phyloP scores from a whole-genome alignment of 2,329 filamentous ascomycete genomes.

The Diaporthe citrichinensis region DNA sequence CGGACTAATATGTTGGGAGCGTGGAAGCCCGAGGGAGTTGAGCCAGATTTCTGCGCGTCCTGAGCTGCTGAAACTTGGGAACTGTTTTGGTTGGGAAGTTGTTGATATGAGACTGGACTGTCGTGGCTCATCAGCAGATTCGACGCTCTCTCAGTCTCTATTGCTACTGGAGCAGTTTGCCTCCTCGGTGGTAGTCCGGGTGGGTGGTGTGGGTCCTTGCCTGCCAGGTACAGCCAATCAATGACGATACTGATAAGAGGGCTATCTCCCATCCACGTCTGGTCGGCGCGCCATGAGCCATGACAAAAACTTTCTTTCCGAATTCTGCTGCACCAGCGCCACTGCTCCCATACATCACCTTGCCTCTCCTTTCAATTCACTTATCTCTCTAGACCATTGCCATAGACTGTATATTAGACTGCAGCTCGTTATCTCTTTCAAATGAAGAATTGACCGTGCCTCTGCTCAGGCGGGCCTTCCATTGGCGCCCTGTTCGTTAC shows the following conservation, averaged over 20 bases:
- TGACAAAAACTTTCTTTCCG: conserved; percentile 35
- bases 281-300: conserved; percentile 16
- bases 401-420: conserved; percentile 11
- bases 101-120: not conserved
- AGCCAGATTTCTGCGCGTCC: not conserved
- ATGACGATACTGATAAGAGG: not conserved
- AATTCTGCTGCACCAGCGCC: not conserved
- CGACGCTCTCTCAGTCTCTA: not conserved
- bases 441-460: conserved; percentile 35
- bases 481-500: conserved; percentile 31
- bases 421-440: conserved; percentile 3
- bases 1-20: not conserved
- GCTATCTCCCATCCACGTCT: not conserved
- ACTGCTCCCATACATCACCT: not conserved
- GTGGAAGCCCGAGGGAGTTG: not conserved
- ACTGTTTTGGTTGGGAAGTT: not conserved
- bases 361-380: not conserved
- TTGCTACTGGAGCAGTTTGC: conserved; percentile 5
- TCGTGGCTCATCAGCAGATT: not conserved
- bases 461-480: conserved; percentile 22
- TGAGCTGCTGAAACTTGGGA: not conserved
- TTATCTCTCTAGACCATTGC: not conserved
- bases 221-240: conserved; percentile 9
- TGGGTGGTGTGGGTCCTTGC: not conserved
- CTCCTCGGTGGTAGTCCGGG: not conserved